Conservation (phyloP, 768 basidiomycete species). For the Lentinula sp. region DNA sequence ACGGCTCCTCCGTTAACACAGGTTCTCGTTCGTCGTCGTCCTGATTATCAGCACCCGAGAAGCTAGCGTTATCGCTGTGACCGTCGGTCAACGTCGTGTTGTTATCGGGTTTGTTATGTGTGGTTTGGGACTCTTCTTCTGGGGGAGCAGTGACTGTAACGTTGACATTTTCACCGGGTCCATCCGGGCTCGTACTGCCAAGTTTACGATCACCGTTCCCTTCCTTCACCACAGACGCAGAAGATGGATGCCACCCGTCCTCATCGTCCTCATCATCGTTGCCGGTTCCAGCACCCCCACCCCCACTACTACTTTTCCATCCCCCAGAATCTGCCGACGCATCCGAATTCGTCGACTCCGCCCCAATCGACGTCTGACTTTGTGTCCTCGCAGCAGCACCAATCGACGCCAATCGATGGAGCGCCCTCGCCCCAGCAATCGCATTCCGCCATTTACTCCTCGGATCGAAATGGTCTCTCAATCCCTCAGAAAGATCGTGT, state of each 20-base stretch:
- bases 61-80: slow-evolving; percentile 2
- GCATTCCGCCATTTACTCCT: slow-evolving; percentile 68
- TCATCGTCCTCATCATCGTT: slow-evolving; percentile 2
- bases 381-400: background rate
- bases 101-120: background rate
- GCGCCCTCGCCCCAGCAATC: slow-evolving; percentile 45
- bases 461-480: slow-evolving; percentile 81
- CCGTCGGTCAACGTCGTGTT: slow-evolving; percentile 3
- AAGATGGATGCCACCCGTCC: background rate
- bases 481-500: slow-evolving; percentile 64
- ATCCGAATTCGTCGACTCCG: background rate
- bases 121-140: background rate
- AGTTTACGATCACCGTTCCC: slow-evolving; percentile 11
- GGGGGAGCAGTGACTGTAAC: slow-evolving; percentile 26
- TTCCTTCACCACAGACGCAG: background rate
- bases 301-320: background rate
- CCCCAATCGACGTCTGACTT: background rate
- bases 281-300: background rate
- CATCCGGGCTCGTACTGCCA: background rate
- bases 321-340: background rate
- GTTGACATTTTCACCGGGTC: slow-evolving; percentile 32
- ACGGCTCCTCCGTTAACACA: slow-evolving; percentile 6
- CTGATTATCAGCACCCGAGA: background rate
- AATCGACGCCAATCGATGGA: slow-evolving; percentile 29
- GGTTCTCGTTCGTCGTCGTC: slow-evolving; percentile 17